These are phyloP conservation scores for Dianthus caryophyllus DNA, from an alignment of 148 eudicot species.

Conservation along the genomic window DNA sequence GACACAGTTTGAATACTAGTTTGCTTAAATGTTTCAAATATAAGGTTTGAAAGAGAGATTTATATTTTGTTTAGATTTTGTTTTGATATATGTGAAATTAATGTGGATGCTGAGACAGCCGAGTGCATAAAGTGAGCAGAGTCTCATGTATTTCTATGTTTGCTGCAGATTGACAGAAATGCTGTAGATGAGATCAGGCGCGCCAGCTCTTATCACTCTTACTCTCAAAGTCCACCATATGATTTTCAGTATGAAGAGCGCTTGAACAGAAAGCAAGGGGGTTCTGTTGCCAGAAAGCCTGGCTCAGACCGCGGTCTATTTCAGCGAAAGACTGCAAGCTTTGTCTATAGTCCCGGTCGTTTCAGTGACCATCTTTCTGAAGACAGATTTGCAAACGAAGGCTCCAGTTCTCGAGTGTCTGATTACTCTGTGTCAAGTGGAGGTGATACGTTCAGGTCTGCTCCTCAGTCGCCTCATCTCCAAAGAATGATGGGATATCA, in stretches of 20 bases:
- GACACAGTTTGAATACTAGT: not conserved
- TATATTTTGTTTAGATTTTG: not conserved
- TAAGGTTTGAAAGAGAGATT: not conserved
- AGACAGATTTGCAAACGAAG: slow-evolving; percentile 61
- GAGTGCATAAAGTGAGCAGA: not conserved
- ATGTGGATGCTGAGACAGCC: not conserved
- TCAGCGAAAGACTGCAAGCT: slow-evolving; percentile 57
- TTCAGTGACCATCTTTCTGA: slow-evolving; percentile 56
- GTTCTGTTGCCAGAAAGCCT: slow-evolving; percentile 65
- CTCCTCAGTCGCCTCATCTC: slow-evolving; percentile 53
- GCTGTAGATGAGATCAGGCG: slow-evolving; percentile 71
- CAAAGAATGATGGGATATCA: slow-evolving; percentile 44
- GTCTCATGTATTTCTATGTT: slow-evolving; percentile 10
- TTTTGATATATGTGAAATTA: not conserved
- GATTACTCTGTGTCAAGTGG: slow-evolving; percentile 67
- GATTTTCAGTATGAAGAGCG: slow-evolving; percentile 94
- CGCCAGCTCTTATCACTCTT: slow-evolving; percentile 95
- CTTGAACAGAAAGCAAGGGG: slow-evolving; percentile 61
- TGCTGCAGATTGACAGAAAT: slow-evolving; percentile 42
- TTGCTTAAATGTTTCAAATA: not conserved
- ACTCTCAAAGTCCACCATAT: slow-evolving; percentile 95
- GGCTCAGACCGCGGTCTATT: slow-evolving; percentile 74
- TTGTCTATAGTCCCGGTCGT: slow-evolving; percentile 68
- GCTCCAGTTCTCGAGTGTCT: slow-evolving; percentile 57
- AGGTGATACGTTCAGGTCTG: slow-evolving; percentile 65